A percentile compares a stretch with the other conserved stretches of the same genome.
Evolutionary conservation across 345 rosid species (phyloP).

Genomic region (Heritiera littoralis): DNA sequence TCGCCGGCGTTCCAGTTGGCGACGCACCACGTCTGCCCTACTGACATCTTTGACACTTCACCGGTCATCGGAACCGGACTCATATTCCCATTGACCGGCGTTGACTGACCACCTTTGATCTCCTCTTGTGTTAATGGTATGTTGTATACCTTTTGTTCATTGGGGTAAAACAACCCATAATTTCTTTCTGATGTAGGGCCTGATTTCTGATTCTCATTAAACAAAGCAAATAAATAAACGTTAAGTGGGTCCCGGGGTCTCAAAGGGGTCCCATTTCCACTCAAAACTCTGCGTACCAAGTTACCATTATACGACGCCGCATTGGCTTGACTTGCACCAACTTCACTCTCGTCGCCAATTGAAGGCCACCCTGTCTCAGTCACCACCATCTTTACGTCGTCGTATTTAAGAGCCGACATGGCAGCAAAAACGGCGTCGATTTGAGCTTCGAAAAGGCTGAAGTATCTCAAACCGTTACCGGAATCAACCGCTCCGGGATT

Average conservation of each 20-base stretch:
- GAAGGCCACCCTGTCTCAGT: conserved; percentile 99
- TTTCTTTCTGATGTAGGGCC: conserved; percentile 93
- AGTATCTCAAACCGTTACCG: conserved; percentile 72
- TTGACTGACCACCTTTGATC: conserved; percentile 12
- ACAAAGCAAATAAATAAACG: conserved; percentile 80
- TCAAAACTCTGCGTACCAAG: conserved; percentile 59
- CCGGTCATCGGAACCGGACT: conserved; percentile 37
- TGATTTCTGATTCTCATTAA: conserved; percentile 76
- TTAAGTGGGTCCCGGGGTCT: conserved; percentile 62
- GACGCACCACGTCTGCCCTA: conserved; percentile 83
- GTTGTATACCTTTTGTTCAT: conserved; percentile 68
- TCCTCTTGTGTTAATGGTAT: conserved; percentile 47
- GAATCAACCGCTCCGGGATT: conserved; percentile 75
- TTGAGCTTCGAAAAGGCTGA: conserved; percentile 79
- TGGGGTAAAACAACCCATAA: conserved; percentile 88
- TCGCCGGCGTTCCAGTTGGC: conserved; percentile 46
- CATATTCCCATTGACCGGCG: conserved; percentile 36
- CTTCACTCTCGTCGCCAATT: conserved; percentile 70
- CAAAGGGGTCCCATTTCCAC: conserved; percentile 80
- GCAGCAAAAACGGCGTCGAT: conserved; percentile 91
- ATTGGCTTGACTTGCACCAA: conserved; percentile 62
- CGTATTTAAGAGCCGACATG: conserved; percentile 61
- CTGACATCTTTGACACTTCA: conserved; percentile 19
- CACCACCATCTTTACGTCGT: conserved; percentile 62
- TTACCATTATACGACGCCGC: conserved; percentile 90